Conservation (phyloP, 2,329 filamentous ascomycete genomes). For the Verticillium klebahnii region DNA sequence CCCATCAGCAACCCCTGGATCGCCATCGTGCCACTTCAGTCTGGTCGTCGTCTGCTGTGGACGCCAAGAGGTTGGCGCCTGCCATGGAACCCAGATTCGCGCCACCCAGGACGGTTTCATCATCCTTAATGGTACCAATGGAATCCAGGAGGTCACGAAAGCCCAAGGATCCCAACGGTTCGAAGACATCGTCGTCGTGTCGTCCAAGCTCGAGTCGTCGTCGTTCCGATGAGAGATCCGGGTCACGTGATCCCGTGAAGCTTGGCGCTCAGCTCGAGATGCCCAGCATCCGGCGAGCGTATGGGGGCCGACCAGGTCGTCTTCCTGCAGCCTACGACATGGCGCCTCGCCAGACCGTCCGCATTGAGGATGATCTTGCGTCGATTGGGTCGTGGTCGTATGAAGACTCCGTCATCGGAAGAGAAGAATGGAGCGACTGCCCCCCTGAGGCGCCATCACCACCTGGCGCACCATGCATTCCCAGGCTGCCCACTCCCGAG, state of each 20-base stretch:
- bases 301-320: background rate
- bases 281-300: background rate
- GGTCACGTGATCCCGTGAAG: background rate
- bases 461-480: slow-evolving; percentile 3
- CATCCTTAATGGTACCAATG: background rate
- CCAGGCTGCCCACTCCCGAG: slow-evolving; percentile 10
- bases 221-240: background rate
- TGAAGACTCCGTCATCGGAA: background rate
- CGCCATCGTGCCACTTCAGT: background rate
- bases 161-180: background rate
- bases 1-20: background rate
- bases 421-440: background rate
- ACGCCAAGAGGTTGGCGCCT: background rate
- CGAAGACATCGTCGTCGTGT: background rate
- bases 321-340: background rate
- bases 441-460: background rate
- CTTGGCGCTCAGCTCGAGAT: background rate
- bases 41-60: background rate
- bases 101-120: background rate
- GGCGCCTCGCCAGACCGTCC: background rate
- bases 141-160: background rate
- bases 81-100: background rate
- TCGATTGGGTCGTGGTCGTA: background rate
- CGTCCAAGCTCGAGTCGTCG: background rate
- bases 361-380: background rate